A percentile compares a stretch with the other conserved stretches of the same genome.
phyloP scores from a whole-genome alignment of 441 rosid species.

The Rhodomyrtus psidioides region DNA sequence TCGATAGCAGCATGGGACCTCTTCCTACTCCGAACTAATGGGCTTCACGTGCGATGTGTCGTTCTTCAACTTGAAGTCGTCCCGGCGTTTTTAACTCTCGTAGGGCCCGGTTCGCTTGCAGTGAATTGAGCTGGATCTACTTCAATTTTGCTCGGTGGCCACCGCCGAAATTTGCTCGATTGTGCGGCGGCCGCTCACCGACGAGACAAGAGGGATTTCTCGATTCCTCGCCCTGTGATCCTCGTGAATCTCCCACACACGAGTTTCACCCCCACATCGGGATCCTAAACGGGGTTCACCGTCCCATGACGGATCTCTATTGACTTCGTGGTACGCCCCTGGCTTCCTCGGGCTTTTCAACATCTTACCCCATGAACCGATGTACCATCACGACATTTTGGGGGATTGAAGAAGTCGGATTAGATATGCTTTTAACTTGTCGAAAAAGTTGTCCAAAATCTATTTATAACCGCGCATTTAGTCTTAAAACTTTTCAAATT shows the following conservation, averaged over 20 bases:
- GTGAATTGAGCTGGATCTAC: neutral
- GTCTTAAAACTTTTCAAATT: neutral
- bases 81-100: neutral
- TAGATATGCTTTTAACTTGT: neutral
- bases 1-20: neutral
- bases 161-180: neutral
- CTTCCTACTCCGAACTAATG: neutral
- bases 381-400: neutral
- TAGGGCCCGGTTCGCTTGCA: neutral
- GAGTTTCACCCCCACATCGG: neutral
- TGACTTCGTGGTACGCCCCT: neutral
- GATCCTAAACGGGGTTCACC: neutral
- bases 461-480: accelerated
- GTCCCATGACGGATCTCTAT: neutral
- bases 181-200: neutral
- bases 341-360: neutral
- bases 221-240: neutral
- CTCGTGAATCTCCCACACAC: neutral
- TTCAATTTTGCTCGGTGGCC: neutral
- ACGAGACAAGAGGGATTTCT: neutral
- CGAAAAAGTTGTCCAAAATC: neutral
- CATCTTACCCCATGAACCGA: neutral
- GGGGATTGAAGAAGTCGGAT: no score
- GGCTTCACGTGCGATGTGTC: neutral
- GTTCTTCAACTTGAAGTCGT: neutral